These are phyloP conservation scores for Trichophyton mentagrophytes DNA, from an alignment of 2,329 filamentous ascomycete species.

Conservation along the genomic window DNA sequence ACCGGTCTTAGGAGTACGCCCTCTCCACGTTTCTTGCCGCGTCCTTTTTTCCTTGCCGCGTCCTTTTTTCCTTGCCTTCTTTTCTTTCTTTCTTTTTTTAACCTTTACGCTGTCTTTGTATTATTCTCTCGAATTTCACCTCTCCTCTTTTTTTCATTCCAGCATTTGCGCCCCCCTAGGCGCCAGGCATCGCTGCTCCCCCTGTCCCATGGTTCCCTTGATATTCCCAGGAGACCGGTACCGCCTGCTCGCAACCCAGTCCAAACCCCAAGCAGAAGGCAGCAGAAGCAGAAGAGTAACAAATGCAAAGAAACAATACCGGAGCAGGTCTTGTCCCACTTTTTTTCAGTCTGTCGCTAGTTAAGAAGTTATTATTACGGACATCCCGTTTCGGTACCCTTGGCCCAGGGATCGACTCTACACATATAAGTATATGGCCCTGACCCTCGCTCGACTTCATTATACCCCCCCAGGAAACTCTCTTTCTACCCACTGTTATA, in stretches of 20 bases:
- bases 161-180: background rate
- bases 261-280: background rate
- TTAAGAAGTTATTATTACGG: background rate
- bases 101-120: background rate
- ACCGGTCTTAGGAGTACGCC: background rate
- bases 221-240: slow-evolving; percentile 2
- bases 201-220: background rate
- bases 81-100: background rate
- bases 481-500: background rate
- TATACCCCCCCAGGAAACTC: background rate
- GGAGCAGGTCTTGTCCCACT: background rate
- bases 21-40: background rate
- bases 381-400: background rate
- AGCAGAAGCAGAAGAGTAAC: background rate
- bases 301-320: slow-evolving; percentile 1
- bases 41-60: background rate
- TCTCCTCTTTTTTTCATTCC: background rate
- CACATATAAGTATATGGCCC: background rate
- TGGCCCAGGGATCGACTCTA: background rate
- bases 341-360: background rate
- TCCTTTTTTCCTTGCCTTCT: background rate
- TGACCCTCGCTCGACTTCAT: background rate
- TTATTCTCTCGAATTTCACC: background rate
- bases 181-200: background rate
- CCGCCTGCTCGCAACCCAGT: background rate